Evolutionary conservation across 2,329 filamentous ascomycete species (phyloP).

Genomic region (Delphinella strobiligena): DNA sequence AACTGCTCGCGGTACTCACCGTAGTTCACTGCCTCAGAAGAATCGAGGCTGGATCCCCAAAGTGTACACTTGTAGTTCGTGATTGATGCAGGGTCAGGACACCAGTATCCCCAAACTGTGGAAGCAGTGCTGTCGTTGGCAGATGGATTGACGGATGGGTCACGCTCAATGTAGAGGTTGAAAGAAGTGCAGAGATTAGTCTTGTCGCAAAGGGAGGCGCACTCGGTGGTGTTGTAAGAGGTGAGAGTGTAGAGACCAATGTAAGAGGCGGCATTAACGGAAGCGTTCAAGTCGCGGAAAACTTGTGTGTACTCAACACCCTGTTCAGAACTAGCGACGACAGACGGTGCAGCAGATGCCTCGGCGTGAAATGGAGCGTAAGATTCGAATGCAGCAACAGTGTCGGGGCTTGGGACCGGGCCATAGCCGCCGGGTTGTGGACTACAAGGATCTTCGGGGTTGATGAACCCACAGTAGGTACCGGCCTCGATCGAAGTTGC

Average conservation of each 20-base stretch:
- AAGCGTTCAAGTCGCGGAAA: conserved; percentile 13
- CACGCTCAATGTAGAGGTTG: conserved; percentile 15
- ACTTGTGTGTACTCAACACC: conserved; percentile 12
- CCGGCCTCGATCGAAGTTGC: conserved; percentile 19
- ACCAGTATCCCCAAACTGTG: conserved; percentile 13
- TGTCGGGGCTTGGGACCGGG: conserved; percentile 16
- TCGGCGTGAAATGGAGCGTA: conserved; percentile 14
- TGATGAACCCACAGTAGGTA: conserved; percentile 26
- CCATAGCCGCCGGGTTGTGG: conserved; percentile 16
- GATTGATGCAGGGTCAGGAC: conserved; percentile 16
- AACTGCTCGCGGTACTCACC: conserved; percentile 11
- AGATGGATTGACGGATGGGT: conserved; percentile 12
- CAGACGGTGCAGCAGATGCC: conserved; percentile 15
- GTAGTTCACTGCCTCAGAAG: conserved; percentile 8
- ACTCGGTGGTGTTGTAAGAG: conserved; percentile 12
- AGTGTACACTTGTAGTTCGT: conserved; percentile 22
- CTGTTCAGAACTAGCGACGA: conserved; percentile 10
- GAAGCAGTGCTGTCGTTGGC: conserved; percentile 10
- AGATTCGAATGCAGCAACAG: conserved; percentile 15
- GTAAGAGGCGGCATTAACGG: conserved; percentile 13
- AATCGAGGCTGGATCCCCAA: conserved; percentile 17
- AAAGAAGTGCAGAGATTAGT: conserved; percentile 11
- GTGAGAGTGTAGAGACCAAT: conserved; percentile 13
- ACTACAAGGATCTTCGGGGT: conserved; percentile 17
- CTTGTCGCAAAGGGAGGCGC: conserved; percentile 13